phyloP scores from a whole-genome alignment of 2,329 filamentous ascomycete genomes.

The Calycina marina region DNA sequence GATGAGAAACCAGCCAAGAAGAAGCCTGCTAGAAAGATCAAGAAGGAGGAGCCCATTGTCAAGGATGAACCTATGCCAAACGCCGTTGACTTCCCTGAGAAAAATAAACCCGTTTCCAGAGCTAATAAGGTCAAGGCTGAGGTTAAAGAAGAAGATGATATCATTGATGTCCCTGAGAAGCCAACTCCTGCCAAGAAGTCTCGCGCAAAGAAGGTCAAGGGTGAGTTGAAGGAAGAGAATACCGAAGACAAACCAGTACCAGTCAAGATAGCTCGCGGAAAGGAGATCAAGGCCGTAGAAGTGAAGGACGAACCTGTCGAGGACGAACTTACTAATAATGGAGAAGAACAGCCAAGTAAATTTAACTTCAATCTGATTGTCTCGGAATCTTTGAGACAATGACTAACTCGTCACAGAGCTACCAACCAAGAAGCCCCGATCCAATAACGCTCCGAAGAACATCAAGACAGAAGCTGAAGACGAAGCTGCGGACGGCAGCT shows the following conservation, averaged over 20 bases:
- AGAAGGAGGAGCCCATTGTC: conserved; percentile 3
- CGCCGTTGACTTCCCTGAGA: not conserved
- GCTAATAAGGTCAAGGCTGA: not conserved
- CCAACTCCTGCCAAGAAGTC: conserved; percentile 3
- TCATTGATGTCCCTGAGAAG: conserved; percentile 12
- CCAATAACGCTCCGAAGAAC: too few relatives aligned
- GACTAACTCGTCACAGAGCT: too few relatives aligned
- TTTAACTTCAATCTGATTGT: too few relatives aligned
- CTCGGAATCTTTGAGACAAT: too few relatives aligned
- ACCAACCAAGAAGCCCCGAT: too few relatives aligned
- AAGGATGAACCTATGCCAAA: not conserved
- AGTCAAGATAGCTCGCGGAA: conserved; percentile 16
- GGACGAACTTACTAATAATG: conserved; percentile 10
- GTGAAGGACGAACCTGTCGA: conserved; percentile 9
- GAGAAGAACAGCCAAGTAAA: too few relatives aligned
- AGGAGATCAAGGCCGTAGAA: too few relatives aligned
- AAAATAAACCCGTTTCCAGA: not conserved
- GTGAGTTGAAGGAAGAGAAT: conserved; percentile 15
- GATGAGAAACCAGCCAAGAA: conserved; percentile 5
- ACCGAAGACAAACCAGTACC: conserved; percentile 17
- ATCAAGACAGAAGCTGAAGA: too few relatives aligned
- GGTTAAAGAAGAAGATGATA: conserved; percentile 5
- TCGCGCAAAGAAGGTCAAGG: conserved; percentile 17
- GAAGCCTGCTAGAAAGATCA: not conserved
- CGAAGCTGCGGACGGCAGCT: too few relatives aligned